phyloP scores from a whole-genome alignment of 345 rosid genomes.

The Dimocarpus longan region DNA sequence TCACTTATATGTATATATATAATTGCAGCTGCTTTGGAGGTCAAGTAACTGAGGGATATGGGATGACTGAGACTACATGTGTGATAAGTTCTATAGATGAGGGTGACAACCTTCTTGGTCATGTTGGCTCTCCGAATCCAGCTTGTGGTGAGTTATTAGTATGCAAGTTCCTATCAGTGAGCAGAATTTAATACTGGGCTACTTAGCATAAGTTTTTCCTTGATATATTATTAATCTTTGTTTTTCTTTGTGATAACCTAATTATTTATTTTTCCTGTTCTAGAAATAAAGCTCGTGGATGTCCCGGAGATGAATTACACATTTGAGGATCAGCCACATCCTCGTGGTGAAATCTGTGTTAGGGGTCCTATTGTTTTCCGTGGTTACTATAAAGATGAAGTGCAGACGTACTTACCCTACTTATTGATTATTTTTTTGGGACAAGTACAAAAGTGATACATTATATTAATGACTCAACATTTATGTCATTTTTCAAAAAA shows the following conservation, averaged over 20 bases:
- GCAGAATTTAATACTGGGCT: not conserved
- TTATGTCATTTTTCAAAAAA: too few relatives aligned
- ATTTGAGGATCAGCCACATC: conserved; percentile 80
- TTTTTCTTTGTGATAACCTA: conserved; percentile 10
- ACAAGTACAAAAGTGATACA: too few relatives aligned
- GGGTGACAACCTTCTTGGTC: conserved; percentile 73
- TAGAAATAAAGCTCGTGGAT: conserved; percentile 97
- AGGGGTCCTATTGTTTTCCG: conserved; percentile 87
- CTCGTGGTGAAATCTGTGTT: conserved; percentile 97
- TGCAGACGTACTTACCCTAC: conserved; percentile 64
- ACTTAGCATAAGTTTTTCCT: conserved; percentile 1
- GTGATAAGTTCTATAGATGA: conserved; percentile 56
- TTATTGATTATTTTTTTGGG: conserved; percentile 6
- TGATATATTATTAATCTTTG: conserved; percentile 4
- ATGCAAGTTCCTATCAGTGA: conserved; percentile 3
- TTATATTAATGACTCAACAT: too few relatives aligned
- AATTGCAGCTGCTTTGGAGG: conserved; percentile 83
- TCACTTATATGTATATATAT: not conserved
- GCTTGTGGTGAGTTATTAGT: conserved; percentile 73
- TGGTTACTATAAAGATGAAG: conserved; percentile 93
- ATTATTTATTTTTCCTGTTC: conserved; percentile 10
- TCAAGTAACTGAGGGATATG: conserved; percentile 64
- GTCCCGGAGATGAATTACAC: conserved; percentile 97
- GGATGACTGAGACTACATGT: conserved; percentile 81
- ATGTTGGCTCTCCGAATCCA: conserved; percentile 95